Evolutionary conservation across 2,329 filamentous ascomycete species (phyloP).

Genomic region (Fusarium cicatricum): DNA sequence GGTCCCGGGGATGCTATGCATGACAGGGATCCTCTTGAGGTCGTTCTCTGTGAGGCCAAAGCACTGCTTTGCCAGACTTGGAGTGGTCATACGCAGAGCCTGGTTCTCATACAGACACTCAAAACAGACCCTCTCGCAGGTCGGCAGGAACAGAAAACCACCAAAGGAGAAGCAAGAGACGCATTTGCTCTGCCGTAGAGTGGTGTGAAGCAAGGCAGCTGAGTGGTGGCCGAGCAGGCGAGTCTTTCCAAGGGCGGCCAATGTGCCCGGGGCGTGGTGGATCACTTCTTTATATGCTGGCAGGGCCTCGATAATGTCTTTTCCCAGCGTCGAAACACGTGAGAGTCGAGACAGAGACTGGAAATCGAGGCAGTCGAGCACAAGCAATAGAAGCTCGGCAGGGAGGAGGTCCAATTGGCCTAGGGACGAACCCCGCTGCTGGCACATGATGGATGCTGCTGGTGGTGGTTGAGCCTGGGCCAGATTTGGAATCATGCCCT

Average conservation of each 20-base stretch:
- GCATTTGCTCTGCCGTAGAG: constrained; percentile 39
- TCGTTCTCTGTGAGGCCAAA: constrained; percentile 36
- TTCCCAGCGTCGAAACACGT: constrained; percentile 36
- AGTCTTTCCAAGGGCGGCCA: constrained; percentile 39
- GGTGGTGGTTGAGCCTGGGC: constrained; percentile 21
- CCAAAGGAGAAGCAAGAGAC: constrained; percentile 43
- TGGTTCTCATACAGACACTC: constrained; percentile 42
- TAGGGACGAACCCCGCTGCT: constrained; percentile 31
- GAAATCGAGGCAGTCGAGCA: constrained; percentile 41
- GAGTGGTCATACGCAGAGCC: constrained; percentile 39
- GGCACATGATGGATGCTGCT: constrained; percentile 7
- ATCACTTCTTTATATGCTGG: constrained; percentile 52
- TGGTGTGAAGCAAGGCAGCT: constrained; percentile 29
- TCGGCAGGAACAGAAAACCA: constrained; percentile 44
- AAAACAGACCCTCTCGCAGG: constrained; percentile 45
- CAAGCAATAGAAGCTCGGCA: constrained; percentile 36
- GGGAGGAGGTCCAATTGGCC: constrained; percentile 42
- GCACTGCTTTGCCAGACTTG: constrained; percentile 32
- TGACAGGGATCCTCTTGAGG: constrained; percentile 30
- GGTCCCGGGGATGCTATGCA: constrained; percentile 36
- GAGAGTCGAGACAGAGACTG: constrained; percentile 43
- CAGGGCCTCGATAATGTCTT: constrained; percentile 39
- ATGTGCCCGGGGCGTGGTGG: constrained; percentile 49
- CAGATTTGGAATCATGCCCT: constrained; percentile 28
- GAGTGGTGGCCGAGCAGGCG: constrained; percentile 35